Percentiles rank a stretch among this genome's conserved stretches.
Evolutionary conservation across 1,139 yeast species (phyloP).

Genomic region (Meyerozyma carpophila): DNA sequence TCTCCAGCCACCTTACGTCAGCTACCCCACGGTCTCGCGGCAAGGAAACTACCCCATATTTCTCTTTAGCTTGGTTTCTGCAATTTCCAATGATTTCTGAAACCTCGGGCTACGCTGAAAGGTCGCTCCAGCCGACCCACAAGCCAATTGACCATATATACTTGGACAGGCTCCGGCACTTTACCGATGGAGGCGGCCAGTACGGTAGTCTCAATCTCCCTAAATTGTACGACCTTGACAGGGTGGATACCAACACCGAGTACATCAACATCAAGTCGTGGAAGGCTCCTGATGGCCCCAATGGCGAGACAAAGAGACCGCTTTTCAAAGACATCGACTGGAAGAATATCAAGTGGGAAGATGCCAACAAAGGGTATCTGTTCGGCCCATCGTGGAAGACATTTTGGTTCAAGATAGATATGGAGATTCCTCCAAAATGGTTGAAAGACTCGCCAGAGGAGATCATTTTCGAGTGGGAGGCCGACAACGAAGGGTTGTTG

Average conservation of each 20-base stretch:
- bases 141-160: constrained; percentile 79
- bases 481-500: constrained; percentile 79
- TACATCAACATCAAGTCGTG: constrained; percentile 49
- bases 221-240: constrained; percentile 64
- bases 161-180: constrained; percentile 75
- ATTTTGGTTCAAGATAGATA: constrained; percentile 78
- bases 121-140: constrained; percentile 59
- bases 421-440: constrained; percentile 63
- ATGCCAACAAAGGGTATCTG: constrained; percentile 62
- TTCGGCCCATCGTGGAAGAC: constrained; percentile 97
- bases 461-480: constrained; percentile 79
- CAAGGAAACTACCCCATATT: not conserved
- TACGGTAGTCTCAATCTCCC: constrained; percentile 71
- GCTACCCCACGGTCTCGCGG: not conserved
- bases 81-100: not conserved
- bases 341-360: constrained; percentile 43
- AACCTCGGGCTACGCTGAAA: constrained; percentile 5
- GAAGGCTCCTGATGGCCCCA: constrained; percentile 53
- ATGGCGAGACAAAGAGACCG: constrained; percentile 59
- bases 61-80: not conserved
- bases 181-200: constrained; percentile 66
- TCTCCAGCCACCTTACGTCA: not conserved
- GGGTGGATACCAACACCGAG: constrained; percentile 42
- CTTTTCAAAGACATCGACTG: constrained; percentile 59
- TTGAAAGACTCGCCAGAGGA: constrained; percentile 36